Conservation (phyloP, 208 protist genomes). For the Trichomonas vaginalis region DNA sequence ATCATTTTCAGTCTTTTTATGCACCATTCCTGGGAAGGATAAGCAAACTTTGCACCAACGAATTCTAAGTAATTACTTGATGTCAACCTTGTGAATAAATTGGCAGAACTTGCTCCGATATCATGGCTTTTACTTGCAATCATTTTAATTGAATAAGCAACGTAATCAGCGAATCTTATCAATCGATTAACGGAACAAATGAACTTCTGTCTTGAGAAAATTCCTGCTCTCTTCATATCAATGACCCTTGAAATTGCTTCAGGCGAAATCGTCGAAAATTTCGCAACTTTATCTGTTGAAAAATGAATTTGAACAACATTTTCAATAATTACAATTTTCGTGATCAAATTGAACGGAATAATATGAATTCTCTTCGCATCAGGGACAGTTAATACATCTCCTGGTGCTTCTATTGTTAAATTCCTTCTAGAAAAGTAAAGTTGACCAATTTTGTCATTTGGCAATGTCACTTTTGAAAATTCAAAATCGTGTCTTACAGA, state of each 20-base stretch:
- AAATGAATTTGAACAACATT: background rate
- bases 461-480: background rate
- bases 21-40: background rate
- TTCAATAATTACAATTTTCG: background rate
- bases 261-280: background rate
- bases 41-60: background rate
- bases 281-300: background rate
- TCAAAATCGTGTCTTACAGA: background rate
- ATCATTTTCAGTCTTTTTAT: background rate
- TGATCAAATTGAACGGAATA: background rate
- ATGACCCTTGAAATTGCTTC: background rate
- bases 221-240: background rate
- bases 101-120: background rate
- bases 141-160: background rate
- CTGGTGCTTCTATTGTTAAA: background rate
- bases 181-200: background rate
- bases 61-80: background rate
- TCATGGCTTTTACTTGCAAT: background rate
- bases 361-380: background rate
- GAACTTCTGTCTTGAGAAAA: background rate
- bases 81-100: background rate
- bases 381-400: background rate
- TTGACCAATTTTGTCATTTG: background rate
- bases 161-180: background rate
- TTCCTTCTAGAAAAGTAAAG: background rate